Evolutionary conservation across 768 basidiomycete species (phyloP), one percentile per base, ranked within the genome.

Genomic region (Lentinula edodes): DNA sequence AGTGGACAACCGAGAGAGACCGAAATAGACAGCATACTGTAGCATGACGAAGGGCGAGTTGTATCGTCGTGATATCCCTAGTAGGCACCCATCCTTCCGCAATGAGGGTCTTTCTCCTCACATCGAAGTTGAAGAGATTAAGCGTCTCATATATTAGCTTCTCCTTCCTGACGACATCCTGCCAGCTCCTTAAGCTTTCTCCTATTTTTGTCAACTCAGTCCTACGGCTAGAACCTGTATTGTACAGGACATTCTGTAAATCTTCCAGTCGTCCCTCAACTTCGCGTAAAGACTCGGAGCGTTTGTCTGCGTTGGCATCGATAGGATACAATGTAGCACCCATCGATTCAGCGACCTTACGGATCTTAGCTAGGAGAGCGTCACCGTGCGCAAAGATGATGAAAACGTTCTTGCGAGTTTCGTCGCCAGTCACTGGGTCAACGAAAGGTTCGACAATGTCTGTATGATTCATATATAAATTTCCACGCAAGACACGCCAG

Each of bases 381-480:
- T 92, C 88, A 16, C 97, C 97, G 67, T 99, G 95, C 0, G 97
- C 97, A 68, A 99, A 99, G 71, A 99, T 98, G 76, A 99, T 96
- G 79, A 99, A 99, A 43, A 98, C 97, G 68, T 98, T 95, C 83
- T 98, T 99, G 78, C 91, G 86, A 20, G 90, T 91, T 76, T 95
- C 91, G 18, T 76, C 78, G 39, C 89, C 90, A 0, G 91, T 91
- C 20, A 80, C 81, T 13, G 95, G 90, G 70, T 98, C 93, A 61
- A 93, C 81, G 68, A 98, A 97, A 6, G 93, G 90, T 66, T 96
- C 93, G 42, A 83, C 81, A 66, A 99, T 98, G 74, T 98, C 95
- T 58, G 89, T 92, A 74, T 94, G 90, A 75, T 98, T 99, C 96
- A 99, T 98, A 79, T 96, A 99, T 20, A 99, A 80, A 72, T 99